Conservation (phyloP, 2,329 filamentous ascomycete genomes). For the Botrytis pseudocinerea region DNA sequence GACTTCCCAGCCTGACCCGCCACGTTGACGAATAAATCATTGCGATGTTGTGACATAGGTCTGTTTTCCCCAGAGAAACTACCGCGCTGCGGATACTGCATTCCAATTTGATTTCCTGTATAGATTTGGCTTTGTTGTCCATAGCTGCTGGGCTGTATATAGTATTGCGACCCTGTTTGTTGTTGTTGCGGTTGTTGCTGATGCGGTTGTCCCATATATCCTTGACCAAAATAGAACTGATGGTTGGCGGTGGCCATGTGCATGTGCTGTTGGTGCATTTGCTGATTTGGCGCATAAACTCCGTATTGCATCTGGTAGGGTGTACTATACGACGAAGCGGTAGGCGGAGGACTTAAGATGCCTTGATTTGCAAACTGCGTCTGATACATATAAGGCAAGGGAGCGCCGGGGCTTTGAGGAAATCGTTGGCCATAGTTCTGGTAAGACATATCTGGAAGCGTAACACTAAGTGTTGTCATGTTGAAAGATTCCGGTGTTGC, state of each 20-base stretch:
- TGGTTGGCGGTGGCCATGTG: constrained; percentile 23
- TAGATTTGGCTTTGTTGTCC: constrained; percentile 32
- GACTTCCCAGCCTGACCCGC: constrained; percentile 25
- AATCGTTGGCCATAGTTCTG: constrained; percentile 35
- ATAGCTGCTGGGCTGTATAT: constrained; percentile 35
- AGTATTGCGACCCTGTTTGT: constrained; percentile 32
- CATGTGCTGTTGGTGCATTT: constrained; percentile 28
- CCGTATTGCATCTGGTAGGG: constrained; percentile 36
- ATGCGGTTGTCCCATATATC: constrained; percentile 31
- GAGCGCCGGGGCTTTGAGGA: constrained; percentile 26
- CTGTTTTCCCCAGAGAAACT: constrained; percentile 31
- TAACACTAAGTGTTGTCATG: constrained; percentile 33
- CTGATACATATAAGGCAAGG: constrained; percentile 31
- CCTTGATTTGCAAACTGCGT: constrained; percentile 30
- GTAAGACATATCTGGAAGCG: constrained; percentile 36
- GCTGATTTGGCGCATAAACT: constrained; percentile 32
- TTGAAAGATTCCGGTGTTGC: constrained; percentile 33
- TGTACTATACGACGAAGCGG: constrained; percentile 32
- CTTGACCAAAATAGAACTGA: constrained; percentile 36
- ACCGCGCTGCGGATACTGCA: constrained; percentile 30
- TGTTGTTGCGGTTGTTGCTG: constrained; percentile 29
- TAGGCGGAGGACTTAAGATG: constrained; percentile 27
- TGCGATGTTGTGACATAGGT: constrained; percentile 26
- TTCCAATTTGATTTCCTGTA: constrained; percentile 23
- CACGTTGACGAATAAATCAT: constrained; percentile 25